Evolutionary conservation across 2,329 filamentous ascomycete genomes (phyloP), one percentile per base, ranked within the genome.

Genomic region (Diaporthe caulivora): DNA sequence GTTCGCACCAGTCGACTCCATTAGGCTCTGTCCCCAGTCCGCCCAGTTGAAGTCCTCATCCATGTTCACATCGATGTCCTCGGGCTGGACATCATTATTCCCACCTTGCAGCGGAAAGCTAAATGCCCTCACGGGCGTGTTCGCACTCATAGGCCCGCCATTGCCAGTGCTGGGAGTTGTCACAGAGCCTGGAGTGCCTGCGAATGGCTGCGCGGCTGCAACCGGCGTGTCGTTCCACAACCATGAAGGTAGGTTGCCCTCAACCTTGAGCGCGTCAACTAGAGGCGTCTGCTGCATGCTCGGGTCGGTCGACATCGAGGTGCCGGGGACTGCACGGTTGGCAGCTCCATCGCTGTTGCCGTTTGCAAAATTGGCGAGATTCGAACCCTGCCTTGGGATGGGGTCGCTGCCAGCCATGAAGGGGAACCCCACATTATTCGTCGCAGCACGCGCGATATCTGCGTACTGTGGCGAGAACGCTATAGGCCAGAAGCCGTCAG

Each of bases 191-290:
- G 44, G 55, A 24, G 51, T 57, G 10, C 40, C 26, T 47, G 21
- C 62, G 51, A 65, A 51, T 10, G 47, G 24, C 42, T 42, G 26
- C 31, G 42, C 55, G 5, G 29, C 34, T 5, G 58, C 11, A 17
- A 53, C 55, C 51, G 72, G 67, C 74, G 83, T 83, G 17, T 82
- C 83, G 1, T 87, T 86, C 58, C 89, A 90, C 76, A 89, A 83
- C 76, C 89, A 90, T 62, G 89, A 88, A 8, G 89, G 86, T 2
- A 88, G 85, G 15, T 86, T 87, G 31, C 84, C 84, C 3, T 84
- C 83, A 29, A 77, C 83, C 1, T 82, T 88, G 7, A 74, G 72
- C n/a, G 86, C 87, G 4, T 89, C 76, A 7, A 78, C 67, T 3
- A 79, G 73, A 13, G 78, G 76, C 15, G 77, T 77, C 54, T 69